Evolutionary conservation across 129 eudicot species (phyloP).

Genomic region (Escallonia herrerae): DNA sequence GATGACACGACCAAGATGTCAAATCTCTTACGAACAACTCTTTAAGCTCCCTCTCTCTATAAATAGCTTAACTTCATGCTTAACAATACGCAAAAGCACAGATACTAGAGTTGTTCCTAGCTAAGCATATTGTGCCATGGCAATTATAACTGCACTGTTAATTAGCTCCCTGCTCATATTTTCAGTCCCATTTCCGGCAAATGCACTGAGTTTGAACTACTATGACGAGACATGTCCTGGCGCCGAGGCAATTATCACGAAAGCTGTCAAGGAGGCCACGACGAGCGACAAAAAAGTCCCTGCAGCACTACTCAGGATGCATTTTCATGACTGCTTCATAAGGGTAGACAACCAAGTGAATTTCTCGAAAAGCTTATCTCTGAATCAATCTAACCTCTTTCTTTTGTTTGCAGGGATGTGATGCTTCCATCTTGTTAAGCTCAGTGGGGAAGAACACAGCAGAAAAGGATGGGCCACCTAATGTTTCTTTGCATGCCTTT

Average conservation of each 20-base stretch:
- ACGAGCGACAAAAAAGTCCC: constrained; percentile 58
- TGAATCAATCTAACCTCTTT: not conserved
- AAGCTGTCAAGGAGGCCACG: constrained; percentile 42
- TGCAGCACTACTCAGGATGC: constrained; percentile 73
- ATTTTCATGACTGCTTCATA: constrained; percentile 77
- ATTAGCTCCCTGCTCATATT: constrained; percentile 21
- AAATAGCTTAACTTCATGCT: constrained; percentile 30
- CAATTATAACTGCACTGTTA: constrained; percentile 13
- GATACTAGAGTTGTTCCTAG: not conserved
- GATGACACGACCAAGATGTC: constrained; percentile 17
- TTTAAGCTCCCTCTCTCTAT: constrained; percentile 16
- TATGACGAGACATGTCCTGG: constrained; percentile 54
- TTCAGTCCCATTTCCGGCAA: constrained; percentile 20
- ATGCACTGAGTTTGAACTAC: constrained; percentile 46
- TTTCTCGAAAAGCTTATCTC: not conserved
- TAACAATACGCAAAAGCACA: constrained; percentile 9
- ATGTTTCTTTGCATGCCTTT: constrained; percentile 63
- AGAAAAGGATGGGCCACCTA: constrained; percentile 77
- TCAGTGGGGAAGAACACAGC: constrained; percentile 46
- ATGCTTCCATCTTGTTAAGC: constrained; percentile 68
- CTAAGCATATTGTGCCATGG: constrained; percentile 16
- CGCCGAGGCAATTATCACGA: constrained; percentile 39
- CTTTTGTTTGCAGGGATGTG: constrained; percentile 51
- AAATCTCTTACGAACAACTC: constrained; percentile 12
- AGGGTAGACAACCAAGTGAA: constrained; percentile 25